These are phyloP conservation scores for Trichaptum fuscoviolaceum DNA, from an alignment of 768 basidiomycete genomes.

Conservation along the genomic window DNA sequence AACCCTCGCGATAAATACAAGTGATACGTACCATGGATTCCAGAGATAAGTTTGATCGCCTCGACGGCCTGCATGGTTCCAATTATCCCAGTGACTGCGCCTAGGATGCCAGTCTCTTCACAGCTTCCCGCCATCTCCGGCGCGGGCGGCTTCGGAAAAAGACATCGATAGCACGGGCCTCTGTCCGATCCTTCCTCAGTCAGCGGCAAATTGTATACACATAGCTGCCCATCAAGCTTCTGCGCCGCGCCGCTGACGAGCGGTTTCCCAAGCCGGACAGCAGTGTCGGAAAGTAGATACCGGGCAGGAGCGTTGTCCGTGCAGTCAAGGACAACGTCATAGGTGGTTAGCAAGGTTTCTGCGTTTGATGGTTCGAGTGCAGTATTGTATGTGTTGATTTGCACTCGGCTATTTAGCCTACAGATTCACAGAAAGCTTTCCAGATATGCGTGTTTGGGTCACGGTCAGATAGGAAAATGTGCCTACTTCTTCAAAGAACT, in stretches of 20 bases:
- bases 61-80: slow-evolving; percentile 89
- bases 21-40: slow-evolving; percentile 51
- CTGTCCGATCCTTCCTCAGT: slow-evolving; percentile 30
- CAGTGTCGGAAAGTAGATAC: slow-evolving; percentile 86
- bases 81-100: slow-evolving; percentile 84
- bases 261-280: slow-evolving; percentile 69
- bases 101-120: slow-evolving; percentile 84
- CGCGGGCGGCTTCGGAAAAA: slow-evolving; percentile 80
- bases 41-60: slow-evolving; percentile 72
- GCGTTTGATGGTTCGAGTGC: slow-evolving; percentile 64
- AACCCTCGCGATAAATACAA: slow-evolving; percentile 2
- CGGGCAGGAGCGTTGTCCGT: slow-evolving; percentile 92
- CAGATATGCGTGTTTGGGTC: slow-evolving; percentile 4
- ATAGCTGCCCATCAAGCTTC: slow-evolving; percentile 76
- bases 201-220: slow-evolving; percentile 54
- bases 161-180: slow-evolving; percentile 90
- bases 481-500: slow-evolving; percentile 58
- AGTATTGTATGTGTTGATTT: slow-evolving; percentile 46
- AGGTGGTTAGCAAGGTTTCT: slow-evolving; percentile 48
- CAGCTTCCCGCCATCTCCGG: slow-evolving; percentile 66
- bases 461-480: not conserved
- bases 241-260: slow-evolving; percentile 94
- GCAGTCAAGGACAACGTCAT: slow-evolving; percentile 85
- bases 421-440: not conserved
- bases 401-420: slow-evolving; percentile 53